Evolutionary conservation across 495 filamentous ascomycete genomes (phyloP), one percentile per base, ranked within the genome.

Genomic region (Penicillium ochrochloron): DNA sequence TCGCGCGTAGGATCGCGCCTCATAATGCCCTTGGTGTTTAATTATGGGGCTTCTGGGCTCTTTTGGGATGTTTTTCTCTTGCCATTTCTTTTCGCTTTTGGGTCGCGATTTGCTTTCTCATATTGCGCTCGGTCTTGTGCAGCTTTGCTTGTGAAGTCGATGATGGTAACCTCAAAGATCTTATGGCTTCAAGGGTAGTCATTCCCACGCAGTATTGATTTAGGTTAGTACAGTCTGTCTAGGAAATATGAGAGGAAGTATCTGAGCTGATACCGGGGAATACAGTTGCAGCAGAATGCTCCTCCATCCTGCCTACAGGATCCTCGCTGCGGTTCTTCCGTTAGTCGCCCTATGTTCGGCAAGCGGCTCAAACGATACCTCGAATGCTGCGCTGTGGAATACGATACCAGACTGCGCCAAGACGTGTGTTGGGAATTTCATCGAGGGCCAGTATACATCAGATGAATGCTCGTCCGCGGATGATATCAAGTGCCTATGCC

Each of bases 391-490:
- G 46, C 64, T 80, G 41, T 69, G 72, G 50, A 61, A 64, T 42
- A 62, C 83, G 53, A 78, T 92, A 48, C 90, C 90, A n/a, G 53
- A 75, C 5, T 93, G 90, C 72, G 90, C 89, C 34, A 79, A 80
- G 68, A 59, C 68, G 14, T 93, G 91, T 68, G 78, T 92, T 60
- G 66, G 78, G 59, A 83, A 82, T 33, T 92, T 90, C 73, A 80
- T 92, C 68, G 64, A 73, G 27, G 70, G 80, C 60, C 84, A 89
- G 72, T 91, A 88, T 42, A 64, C 60, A 2, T 67, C 79, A 80
- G 48, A 67, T 67, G 15, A 75, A 75, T 60, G 70, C 69, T 62
- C 88, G 85, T 71, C 78, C 57, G 74, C 75, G 21, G 79, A 81
- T 37, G 78, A 85, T 44, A 70, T 90, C 63, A 74, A 77, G 64